Base-by-base conservation (phyloP, 140 eudicot species). In the Oenanthe javanica region DNA sequence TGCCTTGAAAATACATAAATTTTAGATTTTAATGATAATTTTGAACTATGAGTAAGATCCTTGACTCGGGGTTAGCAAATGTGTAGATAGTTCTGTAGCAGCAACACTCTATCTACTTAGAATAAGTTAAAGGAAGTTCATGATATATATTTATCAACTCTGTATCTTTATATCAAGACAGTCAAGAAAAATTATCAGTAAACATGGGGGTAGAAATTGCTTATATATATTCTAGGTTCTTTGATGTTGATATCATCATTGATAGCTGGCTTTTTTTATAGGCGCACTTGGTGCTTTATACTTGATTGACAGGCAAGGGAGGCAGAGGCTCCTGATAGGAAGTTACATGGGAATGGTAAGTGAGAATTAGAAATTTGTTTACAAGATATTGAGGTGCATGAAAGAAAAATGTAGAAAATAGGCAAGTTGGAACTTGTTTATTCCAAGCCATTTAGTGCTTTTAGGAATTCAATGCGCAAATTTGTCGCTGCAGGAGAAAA, bases 211-310 rank as follows among this genome's bases (percentile, higher is more conserved):
- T 19, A 21, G 67, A 59, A 36, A 67, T 13, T 38, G 45, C 74
- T 38, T 36, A 36, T 67, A 31, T 67, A 36, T 1, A 67, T 15
- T 31, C 27, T 43, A 72, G 74, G 48, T 50, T 31, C 14, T 40
- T 49, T 74, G 52, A 18, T 10, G 54, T 71, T 31, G 42, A 66
- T 11, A 27, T 10, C 21, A 71, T 80, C 51, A 27, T 54, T 80
- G 59, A 81, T 54, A 50, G 67, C 40, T 45, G 50, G n/a, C 45
- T 67, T 57, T 79, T 27, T 16, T 92, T 31, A 23, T 85, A 93
- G 98, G 98, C 61, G 93, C 94, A 46, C 89, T 93, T 52, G 87
- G 90, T 82, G 93, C 98, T 31, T 31, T 31, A 31, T 31, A 31
- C 31, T 31, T 31, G 31, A 31, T 31, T 31, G 31, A 31, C 31